Evolutionary conservation across 371 early-diverging fungal species (phyloP).

Genomic region (Mucor racemosus): DNA sequence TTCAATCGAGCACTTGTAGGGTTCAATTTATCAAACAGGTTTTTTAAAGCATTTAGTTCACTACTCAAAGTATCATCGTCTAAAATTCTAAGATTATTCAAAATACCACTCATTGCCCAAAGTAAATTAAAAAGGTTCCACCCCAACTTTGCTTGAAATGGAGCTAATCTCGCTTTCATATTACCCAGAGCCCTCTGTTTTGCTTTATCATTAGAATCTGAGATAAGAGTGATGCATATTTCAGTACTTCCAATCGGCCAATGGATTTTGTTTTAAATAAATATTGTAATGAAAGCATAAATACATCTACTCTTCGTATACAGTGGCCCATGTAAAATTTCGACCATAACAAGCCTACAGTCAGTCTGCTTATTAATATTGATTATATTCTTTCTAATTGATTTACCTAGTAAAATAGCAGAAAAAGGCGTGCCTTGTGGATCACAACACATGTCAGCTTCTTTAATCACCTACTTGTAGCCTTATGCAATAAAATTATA

Average conservation of each 20-base stretch:
- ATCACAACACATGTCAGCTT: constrained; percentile 87
- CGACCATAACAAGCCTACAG: constrained; percentile 72
- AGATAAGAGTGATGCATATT: neutral
- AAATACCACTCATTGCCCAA: constrained; percentile 86
- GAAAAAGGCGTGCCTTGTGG: constrained; percentile 88
- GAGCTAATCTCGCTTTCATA: constrained; percentile 36
- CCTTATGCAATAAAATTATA: constrained; percentile 57
- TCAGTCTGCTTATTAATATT: too few species aligned
- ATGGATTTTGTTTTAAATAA: constrained; percentile 43
- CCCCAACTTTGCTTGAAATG: constrained; percentile 54
- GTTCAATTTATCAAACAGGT: constrained; percentile 77
- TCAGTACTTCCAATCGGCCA: constrained; percentile 17
- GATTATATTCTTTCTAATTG: too few species aligned
- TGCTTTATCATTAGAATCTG: neutral
- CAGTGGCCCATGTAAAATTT: constrained; percentile 75
- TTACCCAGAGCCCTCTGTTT: constrained; percentile 6
- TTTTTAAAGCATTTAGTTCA: constrained; percentile 66
- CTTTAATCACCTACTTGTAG: constrained; percentile 51
- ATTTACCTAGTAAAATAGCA: constrained; percentile 37
- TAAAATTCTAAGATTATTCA: constrained; percentile 65
- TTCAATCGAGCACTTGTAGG: constrained; percentile 70
- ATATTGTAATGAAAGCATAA: constrained; percentile 57
- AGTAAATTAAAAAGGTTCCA: constrained; percentile 87
- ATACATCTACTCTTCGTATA: constrained; percentile 91
- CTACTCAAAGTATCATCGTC: constrained; percentile 47